phyloP scores from a whole-genome alignment of 768 basidiomycete genomes.

The Pulveroboletus sp. region DNA sequence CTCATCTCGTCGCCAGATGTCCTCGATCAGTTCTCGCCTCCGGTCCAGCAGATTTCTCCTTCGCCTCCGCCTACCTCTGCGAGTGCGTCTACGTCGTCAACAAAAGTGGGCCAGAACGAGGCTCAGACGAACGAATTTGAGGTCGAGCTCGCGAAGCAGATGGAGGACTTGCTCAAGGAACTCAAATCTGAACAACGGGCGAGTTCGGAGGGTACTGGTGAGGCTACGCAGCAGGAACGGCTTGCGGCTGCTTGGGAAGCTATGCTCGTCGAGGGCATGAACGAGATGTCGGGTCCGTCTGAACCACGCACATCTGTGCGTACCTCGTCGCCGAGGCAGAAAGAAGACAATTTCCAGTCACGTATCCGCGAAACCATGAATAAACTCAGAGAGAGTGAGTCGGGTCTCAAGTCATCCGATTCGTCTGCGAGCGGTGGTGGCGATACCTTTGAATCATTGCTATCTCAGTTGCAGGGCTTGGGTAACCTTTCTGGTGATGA shows the following conservation, averaged over 20 bases:
- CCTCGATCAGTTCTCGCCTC: conserved; percentile 40
- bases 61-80: conserved; percentile 12
- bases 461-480: conserved; percentile 37
- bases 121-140: conserved; percentile 32
- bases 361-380: conserved; percentile 70
- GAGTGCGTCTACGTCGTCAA: conserved; percentile 13
- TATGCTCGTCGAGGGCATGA: conserved; percentile 43
- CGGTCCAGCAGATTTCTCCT: not conserved
- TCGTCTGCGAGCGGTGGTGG: conserved; percentile 8
- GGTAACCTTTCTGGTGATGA: conserved; percentile 23
- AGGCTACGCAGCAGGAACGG: conserved; percentile 15
- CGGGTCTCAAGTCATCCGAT: conserved; percentile 25
- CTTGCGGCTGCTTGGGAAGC: no score
- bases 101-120: conserved; percentile 1
- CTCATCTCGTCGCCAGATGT: conserved; percentile 37
- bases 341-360: conserved; percentile 53
- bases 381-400: conserved; percentile 66
- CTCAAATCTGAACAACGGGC: conserved; percentile 16
- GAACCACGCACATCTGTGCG: not conserved
- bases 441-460: conserved; percentile 47
- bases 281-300: conserved; percentile 23
- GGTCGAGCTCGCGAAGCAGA: conserved; percentile 37
- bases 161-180: conserved; percentile 39
- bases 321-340: conserved; percentile 5
- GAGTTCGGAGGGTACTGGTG: conserved; percentile 5